A percentile compares a stretch with the other conserved stretches of the same genome.
phyloP scores from a whole-genome alignment of 129 eudicot species.

The carrot (Daucus carota) region DNA sequence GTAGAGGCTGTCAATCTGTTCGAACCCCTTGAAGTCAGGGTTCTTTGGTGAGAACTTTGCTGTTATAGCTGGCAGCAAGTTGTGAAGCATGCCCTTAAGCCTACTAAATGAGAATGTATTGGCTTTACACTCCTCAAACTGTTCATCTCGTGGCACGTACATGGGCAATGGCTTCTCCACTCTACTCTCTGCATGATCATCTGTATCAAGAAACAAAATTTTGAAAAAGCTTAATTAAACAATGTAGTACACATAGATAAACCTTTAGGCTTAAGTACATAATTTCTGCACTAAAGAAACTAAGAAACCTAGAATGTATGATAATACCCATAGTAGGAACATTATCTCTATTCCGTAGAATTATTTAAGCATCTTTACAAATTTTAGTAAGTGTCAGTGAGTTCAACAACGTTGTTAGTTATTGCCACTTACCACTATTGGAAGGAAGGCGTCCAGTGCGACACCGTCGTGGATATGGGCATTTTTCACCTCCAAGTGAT shows the following conservation, averaged over 20 bases:
- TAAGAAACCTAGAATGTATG: background rate
- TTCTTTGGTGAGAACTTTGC: slow-evolving; percentile 65
- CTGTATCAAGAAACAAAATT: slow-evolving; percentile 22
- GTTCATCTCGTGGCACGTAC: slow-evolving; percentile 97
- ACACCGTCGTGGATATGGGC: slow-evolving; percentile 90
- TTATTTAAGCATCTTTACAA: background rate
- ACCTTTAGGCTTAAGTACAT: background rate
- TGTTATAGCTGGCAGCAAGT: slow-evolving; percentile 59
- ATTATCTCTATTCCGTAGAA: background rate
- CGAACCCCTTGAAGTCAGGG: slow-evolving; percentile 82
- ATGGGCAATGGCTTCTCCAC: slow-evolving; percentile 87
- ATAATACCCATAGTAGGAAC: background rate
- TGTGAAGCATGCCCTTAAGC: slow-evolving; percentile 74
- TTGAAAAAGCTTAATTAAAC: background rate
- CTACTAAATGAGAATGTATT: slow-evolving; percentile 76
- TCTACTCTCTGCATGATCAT: slow-evolving; percentile 62
- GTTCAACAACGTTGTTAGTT: background rate
- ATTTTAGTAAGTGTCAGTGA: background rate
- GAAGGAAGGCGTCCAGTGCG: slow-evolving; percentile 91
- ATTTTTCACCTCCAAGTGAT: slow-evolving; percentile 63
- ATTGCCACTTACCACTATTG: slow-evolving; percentile 41
- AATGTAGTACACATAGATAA: background rate
- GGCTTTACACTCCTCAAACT: slow-evolving; percentile 77
- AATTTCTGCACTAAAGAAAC: background rate
- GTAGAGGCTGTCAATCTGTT: slow-evolving; percentile 76